Evolutionary conservation across 75 land plant species (phyloP).

Genomic region (Picea sitchensis): DNA sequence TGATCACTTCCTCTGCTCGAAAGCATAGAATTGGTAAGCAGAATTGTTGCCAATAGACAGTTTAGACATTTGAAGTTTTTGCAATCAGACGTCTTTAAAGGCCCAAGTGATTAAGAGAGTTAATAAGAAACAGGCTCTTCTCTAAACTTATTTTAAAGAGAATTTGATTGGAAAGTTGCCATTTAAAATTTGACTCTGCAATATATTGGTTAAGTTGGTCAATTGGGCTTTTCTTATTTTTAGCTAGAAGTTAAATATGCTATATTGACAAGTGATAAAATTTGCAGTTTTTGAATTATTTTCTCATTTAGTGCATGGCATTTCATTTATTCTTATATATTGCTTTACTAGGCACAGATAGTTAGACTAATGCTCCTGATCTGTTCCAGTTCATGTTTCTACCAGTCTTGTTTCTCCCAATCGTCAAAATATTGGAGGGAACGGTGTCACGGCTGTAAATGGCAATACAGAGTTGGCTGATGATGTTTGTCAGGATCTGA

Average conservation of each 20-base stretch:
- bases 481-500: conserved; percentile 7
- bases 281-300: background rate
- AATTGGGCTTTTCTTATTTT: background rate
- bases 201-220: background rate
- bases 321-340: background rate
- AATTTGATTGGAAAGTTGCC: background rate
- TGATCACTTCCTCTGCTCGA: background rate
- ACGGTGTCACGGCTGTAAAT: conserved; percentile 2
- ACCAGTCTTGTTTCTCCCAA: conserved; percentile 2
- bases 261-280: background rate
- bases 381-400: conserved; percentile 8
- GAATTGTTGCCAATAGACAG: background rate
- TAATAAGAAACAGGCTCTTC: background rate
- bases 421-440: background rate
- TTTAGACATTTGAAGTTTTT: background rate
- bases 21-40: conserved; percentile 7
- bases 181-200: background rate
- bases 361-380: background rate
- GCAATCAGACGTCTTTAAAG: background rate
- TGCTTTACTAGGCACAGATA: background rate
- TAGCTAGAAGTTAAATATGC: background rate
- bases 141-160: background rate
- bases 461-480: conserved; percentile 1
- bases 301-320: background rate
- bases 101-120: background rate